A percentile compares a stretch with the other conserved stretches of the same genome.
Conservation (phyloP, 257 asterid genomes). For the Eustoma russellianum region DNA sequence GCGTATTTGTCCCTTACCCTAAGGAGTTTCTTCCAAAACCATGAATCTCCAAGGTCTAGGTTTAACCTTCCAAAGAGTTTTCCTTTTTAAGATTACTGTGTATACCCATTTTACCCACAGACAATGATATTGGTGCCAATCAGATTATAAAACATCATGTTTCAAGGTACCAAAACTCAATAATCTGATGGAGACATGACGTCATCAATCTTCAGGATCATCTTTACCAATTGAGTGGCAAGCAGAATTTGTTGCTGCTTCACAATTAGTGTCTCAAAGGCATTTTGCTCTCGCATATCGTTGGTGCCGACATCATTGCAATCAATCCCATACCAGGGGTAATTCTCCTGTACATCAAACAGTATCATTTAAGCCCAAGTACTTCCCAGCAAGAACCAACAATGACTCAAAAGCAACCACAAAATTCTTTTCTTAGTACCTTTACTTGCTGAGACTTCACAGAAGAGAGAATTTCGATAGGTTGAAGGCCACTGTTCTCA, state of each 20-base stretch:
- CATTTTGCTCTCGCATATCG: slow-evolving; percentile 82
- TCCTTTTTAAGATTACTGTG: too few relatives aligned
- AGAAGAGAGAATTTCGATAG: slow-evolving; percentile 86
- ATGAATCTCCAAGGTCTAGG: too few relatives aligned
- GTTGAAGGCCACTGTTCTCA: slow-evolving; percentile 91
- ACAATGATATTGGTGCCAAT: too few relatives aligned
- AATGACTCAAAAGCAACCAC: background rate
- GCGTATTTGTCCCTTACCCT: too few relatives aligned
- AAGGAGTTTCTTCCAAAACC: too few relatives aligned
- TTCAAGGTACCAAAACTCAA: slow-evolving; percentile 23
- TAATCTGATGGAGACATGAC: slow-evolving; percentile 70
- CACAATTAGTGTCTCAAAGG: slow-evolving; percentile 75
- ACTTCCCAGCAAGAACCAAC: slow-evolving; percentile 1
- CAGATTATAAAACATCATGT: background rate
- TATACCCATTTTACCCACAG: too few relatives aligned
- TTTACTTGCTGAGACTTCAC: slow-evolving; percentile 90
- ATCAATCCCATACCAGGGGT: slow-evolving; percentile 62
- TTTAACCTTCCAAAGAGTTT: too few relatives aligned
- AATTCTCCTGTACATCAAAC: slow-evolving; percentile 49
- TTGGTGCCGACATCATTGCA: slow-evolving; percentile 85
- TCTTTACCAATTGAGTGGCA: slow-evolving; percentile 81
- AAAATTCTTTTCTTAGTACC: too few relatives aligned
- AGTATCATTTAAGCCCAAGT: background rate
- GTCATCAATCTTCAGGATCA: slow-evolving; percentile 82
- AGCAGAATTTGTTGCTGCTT: slow-evolving; percentile 84